Evolutionary conservation across 2,329 filamentous ascomycete species (phyloP), one percentile per base, ranked within the genome.

Genomic region (Ophiostoma ulmi): DNA sequence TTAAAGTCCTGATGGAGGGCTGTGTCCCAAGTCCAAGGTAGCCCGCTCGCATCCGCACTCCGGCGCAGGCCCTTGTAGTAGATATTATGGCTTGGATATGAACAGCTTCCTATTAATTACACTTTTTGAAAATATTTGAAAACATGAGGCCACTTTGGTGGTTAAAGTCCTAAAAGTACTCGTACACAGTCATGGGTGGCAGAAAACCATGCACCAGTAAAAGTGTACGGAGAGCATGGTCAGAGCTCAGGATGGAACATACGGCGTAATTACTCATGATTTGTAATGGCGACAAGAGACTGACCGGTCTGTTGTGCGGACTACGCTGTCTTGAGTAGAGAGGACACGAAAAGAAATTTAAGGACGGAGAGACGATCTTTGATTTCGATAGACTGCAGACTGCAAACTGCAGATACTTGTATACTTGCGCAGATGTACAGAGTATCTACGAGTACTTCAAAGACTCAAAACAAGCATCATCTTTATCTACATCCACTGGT

Each of bases 21-120:
- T 58, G 52, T 14, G 52, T 58, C 52, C 52, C 52, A 11, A 58
- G 52, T 58, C 52, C 52, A 58, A 58, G 52, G 52, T 58, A 58
- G 7, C 8, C 10, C n/a, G 13, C 44, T 58, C 22, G 13, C 52
- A 58, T 55, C n/a, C 8, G 11, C 41, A 20, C 20, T 48, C 52
- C 20, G 14, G 52, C 52, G 52, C 52, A 58, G 44, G 7, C 31
- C 31, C 31, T 31, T 31, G 31, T 31, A 31, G 31, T 3, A 31
- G 31, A 31, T 31, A 31, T 31, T 31, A 31, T 31, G 31, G 3
- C 31, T 31, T 31, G 31, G 31, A 31, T 26, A 44, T 44, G 8
- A 44, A 44, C 17, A 17, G 26, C 26, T 26, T 26, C 26, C 26
- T 58, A 58, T 58, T 58, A 58, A 26, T 58, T 55, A 22, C 22